These are phyloP conservation scores for Podaxis carcinomalis DNA, from an alignment of 768 basidiomycete species.

Conservation along the genomic window DNA sequence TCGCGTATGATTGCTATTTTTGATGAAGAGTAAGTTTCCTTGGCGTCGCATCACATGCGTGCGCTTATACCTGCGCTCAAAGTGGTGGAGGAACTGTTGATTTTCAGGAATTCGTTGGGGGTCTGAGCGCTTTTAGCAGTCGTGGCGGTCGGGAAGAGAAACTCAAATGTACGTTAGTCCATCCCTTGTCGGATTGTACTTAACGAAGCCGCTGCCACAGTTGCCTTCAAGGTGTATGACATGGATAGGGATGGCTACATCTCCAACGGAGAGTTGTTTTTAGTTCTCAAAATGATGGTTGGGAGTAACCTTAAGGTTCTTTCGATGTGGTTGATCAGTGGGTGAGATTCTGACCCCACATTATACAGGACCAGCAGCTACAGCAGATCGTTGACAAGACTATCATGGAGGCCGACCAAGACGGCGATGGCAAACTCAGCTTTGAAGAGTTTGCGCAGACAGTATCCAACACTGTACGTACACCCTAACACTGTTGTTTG, in stretches of 20 bases:
- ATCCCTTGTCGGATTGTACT: background rate
- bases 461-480: conserved; percentile 90
- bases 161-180: conserved; percentile 68
- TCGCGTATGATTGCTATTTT: conserved; percentile 99
- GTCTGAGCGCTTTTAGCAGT: conserved; percentile 95
- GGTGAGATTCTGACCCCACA: conserved; percentile 3
- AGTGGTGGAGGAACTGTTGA: conserved; percentile 99
- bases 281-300: conserved; percentile 99
- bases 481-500: background rate
- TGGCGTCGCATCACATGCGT: background rate
- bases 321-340: conserved; percentile 1
- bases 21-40: conserved; percentile 85
- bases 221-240: conserved; percentile 99
- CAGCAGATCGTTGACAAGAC: conserved; percentile 99
- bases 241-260: conserved; percentile 97
- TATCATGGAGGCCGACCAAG: conserved; percentile 99
- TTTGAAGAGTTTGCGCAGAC: conserved; percentile 97
- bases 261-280: conserved; percentile 96
- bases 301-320: conserved; percentile 94
- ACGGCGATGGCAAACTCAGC: conserved; percentile 94
- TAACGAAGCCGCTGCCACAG: conserved; percentile 35
- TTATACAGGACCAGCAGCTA: conserved; percentile 84
- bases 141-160: conserved; percentile 97
- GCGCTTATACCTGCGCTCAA: conserved; percentile 8
- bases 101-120: conserved; percentile 98